Evolutionary conservation across 1,284 basidiomycete genomes (phyloP).

Genomic region (Neonothopanus nambi): DNA sequence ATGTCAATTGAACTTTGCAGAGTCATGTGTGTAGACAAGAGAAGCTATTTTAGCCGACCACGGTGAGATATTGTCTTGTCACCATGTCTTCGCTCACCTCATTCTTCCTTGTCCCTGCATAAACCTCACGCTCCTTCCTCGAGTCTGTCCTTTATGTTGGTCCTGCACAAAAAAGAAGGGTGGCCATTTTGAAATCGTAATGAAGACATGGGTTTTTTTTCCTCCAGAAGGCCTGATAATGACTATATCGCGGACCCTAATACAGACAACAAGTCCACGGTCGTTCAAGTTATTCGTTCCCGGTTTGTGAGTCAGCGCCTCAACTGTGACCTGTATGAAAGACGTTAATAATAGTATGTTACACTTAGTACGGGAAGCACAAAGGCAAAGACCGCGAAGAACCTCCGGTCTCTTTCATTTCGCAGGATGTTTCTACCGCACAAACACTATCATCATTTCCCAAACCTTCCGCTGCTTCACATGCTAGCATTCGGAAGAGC

Average conservation of each 20-base stretch:
- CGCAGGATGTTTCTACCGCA: slow-evolving; percentile 37
- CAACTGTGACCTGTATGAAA: slow-evolving; percentile 13
- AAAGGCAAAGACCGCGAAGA: slow-evolving; percentile 63
- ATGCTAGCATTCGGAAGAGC: slow-evolving; percentile 22
- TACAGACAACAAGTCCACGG: slow-evolving; percentile 36
- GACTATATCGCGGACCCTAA: slow-evolving; percentile 27
- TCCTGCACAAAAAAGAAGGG: neutral
- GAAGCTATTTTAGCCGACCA: too few species aligned
- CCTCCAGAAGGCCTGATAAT: slow-evolving; percentile 47
- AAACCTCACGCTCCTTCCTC: slow-evolving; percentile 8
- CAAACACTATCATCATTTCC: slow-evolving; percentile 33
- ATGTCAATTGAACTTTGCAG: too few species aligned
- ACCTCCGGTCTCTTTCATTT: slow-evolving; percentile 35
- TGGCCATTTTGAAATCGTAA: neutral
- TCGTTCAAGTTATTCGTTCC: slow-evolving; percentile 68
- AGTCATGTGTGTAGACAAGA: too few species aligned
- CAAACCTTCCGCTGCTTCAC: slow-evolving; percentile 19
- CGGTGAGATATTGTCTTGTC: too few species aligned
- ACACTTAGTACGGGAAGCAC: slow-evolving; percentile 59
- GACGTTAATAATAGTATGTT: neutral
- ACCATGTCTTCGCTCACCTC: neutral
- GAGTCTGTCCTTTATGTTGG: slow-evolving; percentile 1
- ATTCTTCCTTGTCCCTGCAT: neutral
- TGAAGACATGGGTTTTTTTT: slow-evolving; percentile 55
- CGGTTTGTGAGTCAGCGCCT: slow-evolving; percentile 61